These are phyloP conservation scores for Grosmannia huntii DNA, from an alignment of 2,329 filamentous ascomycete genomes.

Conservation along the genomic window DNA sequence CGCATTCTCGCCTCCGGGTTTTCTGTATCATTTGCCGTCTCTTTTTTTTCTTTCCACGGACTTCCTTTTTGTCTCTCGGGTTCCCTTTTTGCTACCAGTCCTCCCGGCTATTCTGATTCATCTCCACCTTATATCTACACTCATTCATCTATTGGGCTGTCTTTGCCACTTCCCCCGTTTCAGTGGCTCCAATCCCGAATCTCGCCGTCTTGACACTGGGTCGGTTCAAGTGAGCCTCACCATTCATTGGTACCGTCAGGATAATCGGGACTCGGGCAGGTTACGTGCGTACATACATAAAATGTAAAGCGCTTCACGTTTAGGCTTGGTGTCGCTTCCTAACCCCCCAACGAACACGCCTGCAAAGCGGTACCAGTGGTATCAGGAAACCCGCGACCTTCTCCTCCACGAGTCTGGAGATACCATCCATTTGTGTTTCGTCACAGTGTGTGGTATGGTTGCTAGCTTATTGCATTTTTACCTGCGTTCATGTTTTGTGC, in stretches of 20 bases:
- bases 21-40: not conserved
- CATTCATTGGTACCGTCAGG: not conserved
- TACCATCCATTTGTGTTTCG: not conserved
- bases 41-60: not conserved
- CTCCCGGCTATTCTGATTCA: not conserved
- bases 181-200: not conserved
- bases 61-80: not conserved
- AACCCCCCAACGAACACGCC: not conserved
- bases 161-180: not conserved
- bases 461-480: not conserved
- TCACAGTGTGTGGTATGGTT: not conserved
- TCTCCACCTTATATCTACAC: not conserved
- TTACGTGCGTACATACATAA: not conserved
- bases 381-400: not conserved
- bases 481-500: not conserved
- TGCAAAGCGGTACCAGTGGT: not conserved
- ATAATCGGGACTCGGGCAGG: not conserved
- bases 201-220: not conserved
- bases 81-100: not conserved
- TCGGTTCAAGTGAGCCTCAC: not conserved
- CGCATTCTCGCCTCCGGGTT: not conserved
- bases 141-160: not conserved
- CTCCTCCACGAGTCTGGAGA: not conserved
- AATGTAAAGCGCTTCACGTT: not conserved
- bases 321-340: not conserved